Conservation (phyloP, 371 early-diverging fungal genomes). For the Syncephalastrum racemosum region DNA sequence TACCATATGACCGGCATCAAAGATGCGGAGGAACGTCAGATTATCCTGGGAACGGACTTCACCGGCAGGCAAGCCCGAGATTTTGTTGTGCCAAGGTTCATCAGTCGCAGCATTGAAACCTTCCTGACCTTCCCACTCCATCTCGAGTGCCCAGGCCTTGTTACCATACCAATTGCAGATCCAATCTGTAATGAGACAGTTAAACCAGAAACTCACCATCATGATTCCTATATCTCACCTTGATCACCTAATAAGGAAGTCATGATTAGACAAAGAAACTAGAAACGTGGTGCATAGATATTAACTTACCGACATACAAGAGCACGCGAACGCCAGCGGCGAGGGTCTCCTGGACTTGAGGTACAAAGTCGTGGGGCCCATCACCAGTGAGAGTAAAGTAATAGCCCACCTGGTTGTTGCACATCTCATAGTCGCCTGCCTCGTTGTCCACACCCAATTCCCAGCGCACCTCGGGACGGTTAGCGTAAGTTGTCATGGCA, state of each 20-base stretch:
- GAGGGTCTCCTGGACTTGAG: constrained; percentile 51
- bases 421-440: constrained; percentile 65
- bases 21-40: constrained; percentile 79
- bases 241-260: too few relatives aligned
- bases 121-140: constrained; percentile 78
- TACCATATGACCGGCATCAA: constrained; percentile 89
- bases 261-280: constrained; percentile 33
- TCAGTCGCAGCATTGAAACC: constrained; percentile 66
- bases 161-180: constrained; percentile 86
- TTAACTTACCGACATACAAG: constrained; percentile 73
- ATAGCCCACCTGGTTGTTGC: constrained; percentile 71
- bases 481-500: constrained; percentile 72
- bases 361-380: constrained; percentile 61
- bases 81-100: constrained; percentile 40
- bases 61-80: constrained; percentile 58
- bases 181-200: constrained; percentile 53
- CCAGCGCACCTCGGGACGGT: constrained; percentile 67
- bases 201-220: not conserved
- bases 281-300: not conserved
- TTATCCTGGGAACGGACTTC: constrained; percentile 64
- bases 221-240: too few relatives aligned
- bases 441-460: constrained; percentile 67
- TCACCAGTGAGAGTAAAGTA: constrained; percentile 77
- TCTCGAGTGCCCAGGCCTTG: constrained; percentile 78
- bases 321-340: constrained; percentile 76